Base-by-base conservation (phyloP, 768 basidiomycete species). In the Butyriboletus loyo region DNA sequence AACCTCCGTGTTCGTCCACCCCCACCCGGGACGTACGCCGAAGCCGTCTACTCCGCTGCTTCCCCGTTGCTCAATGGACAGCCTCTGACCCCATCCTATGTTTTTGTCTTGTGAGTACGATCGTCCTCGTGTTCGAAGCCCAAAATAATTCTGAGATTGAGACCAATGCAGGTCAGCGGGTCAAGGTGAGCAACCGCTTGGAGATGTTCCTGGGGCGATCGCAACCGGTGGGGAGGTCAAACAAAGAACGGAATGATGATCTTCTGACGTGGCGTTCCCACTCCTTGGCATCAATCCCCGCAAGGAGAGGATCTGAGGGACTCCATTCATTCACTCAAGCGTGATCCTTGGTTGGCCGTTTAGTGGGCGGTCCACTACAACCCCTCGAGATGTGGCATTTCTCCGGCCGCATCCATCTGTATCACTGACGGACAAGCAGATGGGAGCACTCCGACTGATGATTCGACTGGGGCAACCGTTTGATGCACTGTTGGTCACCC, bases 101-200 rank as follows among this genome's bases (percentile, higher is more conserved):
- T 1, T 99, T 99, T 74, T 88, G 86, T 62, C 76, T 98, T 4
- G 95, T 95, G 5, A 92, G 89, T 70, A 98, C 96, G 6, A 91
- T 98, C 63, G 96, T 99, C 19, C 78, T 98, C 42, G 92, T 98
- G 1, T 97, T 98, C 63, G 97, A 99, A 72, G 97, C 95, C 0
- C 96, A 97, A 0, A 73, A 77, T 48, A 73, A 83, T 32, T 99
- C 94, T 66, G 80, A 83, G 68, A 96, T 96, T 62, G 67, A 74
- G 1, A 81, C 93, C 17, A 74, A 83, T 55, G 79, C 85, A 2
- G 92, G 93, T 3, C 80, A 93, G 69, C 89, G 87, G 70, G 84
- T 98, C 54, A 84, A 85, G 68, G 92, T 96, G 32, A 96, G 96
- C 0, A 77, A 98, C 72, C 72, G 56, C 63, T 99, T 31, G 94